Evolutionary conservation across 164 flowering plant genomes (phyloP).

Genomic region (Stephania cephalantha): DNA sequence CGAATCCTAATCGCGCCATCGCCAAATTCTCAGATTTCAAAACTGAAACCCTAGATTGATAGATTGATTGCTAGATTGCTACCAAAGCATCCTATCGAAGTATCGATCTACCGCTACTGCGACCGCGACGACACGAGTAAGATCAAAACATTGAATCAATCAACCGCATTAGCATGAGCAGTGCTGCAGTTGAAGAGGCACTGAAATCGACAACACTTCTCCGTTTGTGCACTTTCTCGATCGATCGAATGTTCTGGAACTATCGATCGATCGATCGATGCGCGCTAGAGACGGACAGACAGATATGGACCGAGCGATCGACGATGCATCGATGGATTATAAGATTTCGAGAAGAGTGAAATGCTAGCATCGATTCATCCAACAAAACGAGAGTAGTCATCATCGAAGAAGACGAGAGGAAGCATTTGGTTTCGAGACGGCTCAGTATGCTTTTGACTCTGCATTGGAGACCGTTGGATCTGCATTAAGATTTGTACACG

Average conservation of each 20-base stretch:
- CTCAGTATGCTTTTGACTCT: no score
- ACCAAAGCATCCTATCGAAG: background rate
- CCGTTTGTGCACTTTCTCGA: background rate
- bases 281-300: background rate
- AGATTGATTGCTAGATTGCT: background rate
- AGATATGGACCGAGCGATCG: background rate
- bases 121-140: background rate
- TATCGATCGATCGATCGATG: background rate
- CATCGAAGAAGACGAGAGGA: conserved; percentile 9
- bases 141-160: background rate
- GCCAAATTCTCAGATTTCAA: background rate
- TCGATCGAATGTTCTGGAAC: background rate
- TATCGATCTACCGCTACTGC: background rate
- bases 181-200: background rate
- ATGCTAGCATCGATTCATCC: background rate
- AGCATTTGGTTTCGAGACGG: background rate
- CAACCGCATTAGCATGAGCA: background rate
- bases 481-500: no score
- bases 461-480: no score
- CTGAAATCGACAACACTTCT: background rate
- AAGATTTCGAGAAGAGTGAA: conserved; percentile 2
- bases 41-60: background rate
- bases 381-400: background rate
- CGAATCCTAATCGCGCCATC: background rate
- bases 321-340: background rate